Evolutionary conservation across 495 filamentous ascomycete genomes (phyloP).

Genomic region (Podospora sp.): DNA sequence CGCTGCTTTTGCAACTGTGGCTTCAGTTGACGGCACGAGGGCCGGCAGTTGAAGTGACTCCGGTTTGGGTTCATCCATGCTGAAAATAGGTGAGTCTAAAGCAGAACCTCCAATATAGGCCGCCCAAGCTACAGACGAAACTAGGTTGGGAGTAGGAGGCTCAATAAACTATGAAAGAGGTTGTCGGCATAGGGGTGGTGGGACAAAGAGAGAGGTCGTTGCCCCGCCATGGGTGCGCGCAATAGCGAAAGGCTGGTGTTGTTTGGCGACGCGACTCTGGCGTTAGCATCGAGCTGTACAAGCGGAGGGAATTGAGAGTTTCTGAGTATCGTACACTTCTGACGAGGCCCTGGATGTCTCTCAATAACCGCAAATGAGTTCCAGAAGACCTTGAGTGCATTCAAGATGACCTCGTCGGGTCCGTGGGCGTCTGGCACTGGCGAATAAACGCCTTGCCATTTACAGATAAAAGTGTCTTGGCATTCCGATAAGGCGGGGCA

Average conservation of each 20-base stretch:
- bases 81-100: background rate
- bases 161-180: background rate
- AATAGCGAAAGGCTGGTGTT: background rate
- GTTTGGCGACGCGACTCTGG: no score
- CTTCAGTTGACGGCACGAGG: background rate
- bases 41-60: conserved; percentile 1
- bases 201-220: background rate
- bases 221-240: background rate
- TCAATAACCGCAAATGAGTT: no score
- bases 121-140: background rate
- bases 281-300: no score
- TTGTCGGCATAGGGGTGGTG: background rate
- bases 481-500: conserved; percentile 25
- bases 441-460: background rate
- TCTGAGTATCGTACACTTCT: no score
- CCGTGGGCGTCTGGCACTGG: no score
- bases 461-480: background rate
- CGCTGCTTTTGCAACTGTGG: conserved; percentile 3
- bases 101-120: background rate
- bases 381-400: no score
- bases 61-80: background rate
- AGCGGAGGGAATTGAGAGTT: no score
- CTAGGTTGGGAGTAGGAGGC: background rate
- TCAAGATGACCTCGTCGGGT: background rate
- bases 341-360: no score